Base-by-base conservation (phyloP, 306 rosid species). In the Lotus japonicus region DNA sequence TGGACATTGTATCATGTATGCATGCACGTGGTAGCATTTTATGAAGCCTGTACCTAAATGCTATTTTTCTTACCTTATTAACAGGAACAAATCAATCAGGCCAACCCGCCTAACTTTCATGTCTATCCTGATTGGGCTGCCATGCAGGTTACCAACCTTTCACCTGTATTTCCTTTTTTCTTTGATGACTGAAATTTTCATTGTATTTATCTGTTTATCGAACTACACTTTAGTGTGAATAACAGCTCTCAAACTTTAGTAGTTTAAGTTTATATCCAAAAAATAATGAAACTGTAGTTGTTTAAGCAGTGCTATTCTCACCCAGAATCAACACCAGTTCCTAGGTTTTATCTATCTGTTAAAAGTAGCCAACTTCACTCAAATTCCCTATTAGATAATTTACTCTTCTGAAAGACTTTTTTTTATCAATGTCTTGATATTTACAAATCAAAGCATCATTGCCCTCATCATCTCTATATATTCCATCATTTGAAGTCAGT, bases 91-190 rank as follows among this genome's bases (percentile, higher is more conserved):
- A 64, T 83, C 36, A 81, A 65, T 67, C 88, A 66, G 69, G 15
- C 74, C 21, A 77, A 72, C 79, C 96, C 78, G 68, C 33, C 83
- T 44, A 88, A 79, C 73, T 1, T 85, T 57, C 90, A 90, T 53
- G 89, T 85, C 52, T 88, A 88, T 80, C 89, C 92, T 79, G 99
- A 95, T 72, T 95, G 99, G 99, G 88, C 91, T 52, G 83, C 99
- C 48, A 86, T 95, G 97, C 99, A 95, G 97, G 99, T 95, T 83
- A 64, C 41, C 51, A 56, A 51, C 33, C 65, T 55, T 43, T 56
- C 68, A 5, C 63, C 61, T 43, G 60, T 17, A 19, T 41, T 50
- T 70, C 38, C 55, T 67, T 55, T 67, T 23, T 58, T 46, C 58
- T 17, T 19, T 11, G 16, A 48, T 49, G 19, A 28, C 16, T 49